phyloP scores from a whole-genome alignment of 257 asterid species.

The Solanum dulcamara region DNA sequence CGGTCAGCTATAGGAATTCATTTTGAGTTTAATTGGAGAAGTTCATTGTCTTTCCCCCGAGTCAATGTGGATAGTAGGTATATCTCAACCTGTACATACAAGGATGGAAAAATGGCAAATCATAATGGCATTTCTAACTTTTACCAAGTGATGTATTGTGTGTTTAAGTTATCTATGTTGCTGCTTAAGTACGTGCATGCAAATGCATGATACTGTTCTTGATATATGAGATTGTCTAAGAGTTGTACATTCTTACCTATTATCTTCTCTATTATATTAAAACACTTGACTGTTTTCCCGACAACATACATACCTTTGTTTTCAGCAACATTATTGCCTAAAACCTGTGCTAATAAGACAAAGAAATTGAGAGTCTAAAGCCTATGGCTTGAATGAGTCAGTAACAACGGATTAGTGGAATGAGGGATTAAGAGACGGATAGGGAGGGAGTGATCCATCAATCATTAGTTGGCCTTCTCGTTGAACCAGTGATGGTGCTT shows the following conservation, averaged over 20 bases:
- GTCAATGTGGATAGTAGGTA: background rate
- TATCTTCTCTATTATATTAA: background rate
- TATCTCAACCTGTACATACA: background rate
- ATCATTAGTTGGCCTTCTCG: background rate
- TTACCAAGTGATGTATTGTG: background rate
- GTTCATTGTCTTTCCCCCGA: background rate
- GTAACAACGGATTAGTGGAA: background rate
- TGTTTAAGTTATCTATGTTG: background rate
- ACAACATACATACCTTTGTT: background rate
- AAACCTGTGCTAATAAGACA: no score
- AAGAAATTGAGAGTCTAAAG: background rate
- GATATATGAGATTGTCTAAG: background rate
- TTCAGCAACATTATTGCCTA: background rate
- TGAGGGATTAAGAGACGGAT: background rate
- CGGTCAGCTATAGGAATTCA: background rate
- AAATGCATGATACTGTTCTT: background rate
- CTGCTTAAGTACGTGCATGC: background rate
- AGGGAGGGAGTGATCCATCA: background rate
- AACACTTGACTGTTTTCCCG: background rate
- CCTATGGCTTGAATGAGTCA: background rate
- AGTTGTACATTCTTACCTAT: background rate
- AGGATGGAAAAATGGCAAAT: background rate
- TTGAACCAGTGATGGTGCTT: background rate
- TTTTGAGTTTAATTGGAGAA: background rate
- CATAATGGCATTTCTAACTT: background rate